These are phyloP conservation scores for Eucalyptus victrix DNA, from an alignment of 345 rosid species.

Conservation along the genomic window DNA sequence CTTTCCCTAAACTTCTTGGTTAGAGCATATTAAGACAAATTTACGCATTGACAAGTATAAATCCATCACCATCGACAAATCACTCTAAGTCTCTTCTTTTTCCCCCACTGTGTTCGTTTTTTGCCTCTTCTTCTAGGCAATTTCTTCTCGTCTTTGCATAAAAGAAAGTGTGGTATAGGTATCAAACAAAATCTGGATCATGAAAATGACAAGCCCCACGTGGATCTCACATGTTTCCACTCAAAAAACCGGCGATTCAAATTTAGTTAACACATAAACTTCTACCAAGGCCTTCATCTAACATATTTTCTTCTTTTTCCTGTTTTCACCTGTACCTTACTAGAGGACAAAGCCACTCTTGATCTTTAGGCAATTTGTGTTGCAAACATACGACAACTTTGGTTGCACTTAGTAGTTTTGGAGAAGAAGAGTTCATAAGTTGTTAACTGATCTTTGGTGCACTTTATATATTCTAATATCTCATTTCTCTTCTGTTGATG, in stretches of 20 bases:
- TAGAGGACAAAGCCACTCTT: background rate
- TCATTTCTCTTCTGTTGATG: background rate
- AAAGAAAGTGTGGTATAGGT: background rate
- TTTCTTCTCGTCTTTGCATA: background rate
- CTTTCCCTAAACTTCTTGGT: too few relatives aligned
- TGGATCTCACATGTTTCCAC: background rate
- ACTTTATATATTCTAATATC: background rate
- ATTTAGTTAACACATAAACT: background rate
- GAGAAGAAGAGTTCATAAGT: background rate
- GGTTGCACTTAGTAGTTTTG: background rate
- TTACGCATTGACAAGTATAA: too few relatives aligned
- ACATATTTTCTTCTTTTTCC: too few relatives aligned
- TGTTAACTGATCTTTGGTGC: background rate
- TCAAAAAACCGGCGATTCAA: background rate
- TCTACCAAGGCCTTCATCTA: fast-evolving
- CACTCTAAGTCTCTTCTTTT: too few relatives aligned
- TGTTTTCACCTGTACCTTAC: too few relatives aligned
- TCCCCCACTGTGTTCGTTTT: background rate
- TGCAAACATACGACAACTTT: background rate
- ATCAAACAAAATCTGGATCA: too few relatives aligned
- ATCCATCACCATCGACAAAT: too few relatives aligned
- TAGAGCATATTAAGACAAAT: too few relatives aligned
- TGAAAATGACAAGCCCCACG: background rate
- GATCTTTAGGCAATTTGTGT: background rate
- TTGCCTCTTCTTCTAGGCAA: background rate